Evolutionary conservation across 1,284 basidiomycete species (phyloP), one percentile per base, ranked within the genome.

Genomic region (Cryptococcus sp.): DNA sequence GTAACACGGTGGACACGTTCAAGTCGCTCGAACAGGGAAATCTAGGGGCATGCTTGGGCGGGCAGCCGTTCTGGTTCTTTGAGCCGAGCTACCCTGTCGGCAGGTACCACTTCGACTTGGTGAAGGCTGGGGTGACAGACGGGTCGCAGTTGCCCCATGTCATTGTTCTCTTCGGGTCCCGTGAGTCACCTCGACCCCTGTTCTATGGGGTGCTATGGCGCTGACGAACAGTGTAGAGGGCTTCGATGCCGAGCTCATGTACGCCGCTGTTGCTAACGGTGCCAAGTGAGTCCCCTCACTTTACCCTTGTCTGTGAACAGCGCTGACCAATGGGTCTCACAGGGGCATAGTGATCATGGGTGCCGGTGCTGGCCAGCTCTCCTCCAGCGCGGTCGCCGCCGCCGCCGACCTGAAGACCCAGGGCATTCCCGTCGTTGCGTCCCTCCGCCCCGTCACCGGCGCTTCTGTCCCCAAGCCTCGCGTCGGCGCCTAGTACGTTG

Each of bases 1-100:
- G 59, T 39, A 70, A 71, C 48, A 53, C 57, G 3, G 55, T 73
- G n/a, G 69, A 74, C 55, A 74, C 71, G 0, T 76, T 76, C 62
- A 62, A 65, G 24, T 67, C 71, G 0, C 53, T 57, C 11, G 70
- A 74, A 50, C 66, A 65, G 23, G 72, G 72, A 21, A 71, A 63
- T 46, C 50, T 68, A 11, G 67, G 65, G n/a, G 61, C 60, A 2
- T 62, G 67, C 49, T 56, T 69, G 46, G 56, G 57, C 28, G 59
- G 63, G 46, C 57, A 66, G 52, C 65, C 65, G 12, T 68, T 66
- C 56, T 70, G 63, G 58, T 71, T 66, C 55, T 64, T 65, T 56
- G 47, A 46, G 40, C 48, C 60, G 7, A 43, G 50, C 1, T 60
- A 53, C 37, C 58, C 58, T n/a, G 51, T 52, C 3, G 58, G 50